Base-by-base conservation (phyloP, 2,329 filamentous ascomycete species). In the Penicillium occitanis region DNA sequence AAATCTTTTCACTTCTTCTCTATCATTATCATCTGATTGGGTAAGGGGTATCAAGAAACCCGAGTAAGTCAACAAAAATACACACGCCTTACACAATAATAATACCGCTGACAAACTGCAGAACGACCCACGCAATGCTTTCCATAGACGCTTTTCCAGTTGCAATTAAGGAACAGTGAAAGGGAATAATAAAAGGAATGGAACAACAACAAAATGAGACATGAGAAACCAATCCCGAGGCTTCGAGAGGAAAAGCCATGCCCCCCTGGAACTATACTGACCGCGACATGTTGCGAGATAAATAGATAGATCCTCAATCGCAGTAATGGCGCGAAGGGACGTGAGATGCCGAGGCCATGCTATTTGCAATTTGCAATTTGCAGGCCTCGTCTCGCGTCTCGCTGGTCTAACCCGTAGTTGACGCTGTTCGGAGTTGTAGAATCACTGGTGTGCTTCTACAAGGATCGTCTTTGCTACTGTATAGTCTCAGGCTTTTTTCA, bases 401-500 rank as follows among this genome's bases (percentile, higher is more conserved):
- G 30, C 46, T 53, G 44, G 40, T 63, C 51, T 58, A 64, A 48
- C 7, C 40, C 51, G 14, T 46, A 28, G 42, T 44, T 28, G 40
- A 25, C 42, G 40, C 30, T 33, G 61, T 48, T 48, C 14, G 28
- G 22, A 25, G 35, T 50, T 35, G 51, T 44, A 53, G 48, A 44
- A 42, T 75, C 70, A 76, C 71, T 77, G 37, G 13, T 8, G 57
- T 74, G 70, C 74, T 72, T 72, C 71, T 71, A 70, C 70, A 75
- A 65, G 57, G 25, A 58, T 73, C 69, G 65, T 72, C 69, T 67
- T 67, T 72, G 73, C 69, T 76, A 71, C 67, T 71, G 71, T 69
- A 73, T 69, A 68, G 72, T 70, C 72, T 80, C 78, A 75, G 79
- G 75, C 77, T 81, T 82, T 78, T 82, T 82, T 76, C 74, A 76